Evolutionary conservation across 225 moss, liverwort and hornwort species (phyloP).

Genomic region (Pleurozium schreberi): DNA sequence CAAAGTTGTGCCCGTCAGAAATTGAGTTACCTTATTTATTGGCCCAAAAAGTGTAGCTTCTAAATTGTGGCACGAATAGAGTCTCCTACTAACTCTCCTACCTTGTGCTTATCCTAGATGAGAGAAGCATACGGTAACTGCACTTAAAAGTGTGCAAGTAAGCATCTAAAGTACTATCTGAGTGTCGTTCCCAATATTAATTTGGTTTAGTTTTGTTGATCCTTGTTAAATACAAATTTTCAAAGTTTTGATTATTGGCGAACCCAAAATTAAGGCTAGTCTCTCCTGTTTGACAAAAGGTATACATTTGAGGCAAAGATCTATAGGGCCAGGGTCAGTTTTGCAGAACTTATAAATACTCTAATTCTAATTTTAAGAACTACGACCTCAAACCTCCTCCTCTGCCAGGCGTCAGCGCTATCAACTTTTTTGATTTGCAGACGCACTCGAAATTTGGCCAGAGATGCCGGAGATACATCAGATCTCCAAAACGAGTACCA

Average conservation of each 20-base stretch:
- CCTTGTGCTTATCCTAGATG: not conserved
- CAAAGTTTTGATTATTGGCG: not conserved
- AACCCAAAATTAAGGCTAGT: no score
- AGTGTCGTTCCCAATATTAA: not conserved
- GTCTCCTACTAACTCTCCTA: no score
- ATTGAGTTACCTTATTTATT: no score
- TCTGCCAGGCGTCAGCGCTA: not conserved
- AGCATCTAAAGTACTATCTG: not conserved
- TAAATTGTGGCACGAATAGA: no score
- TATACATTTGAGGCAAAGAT: not conserved
- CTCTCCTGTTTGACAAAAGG: not conserved
- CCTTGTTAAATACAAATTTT: not conserved
- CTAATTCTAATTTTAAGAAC: not conserved
- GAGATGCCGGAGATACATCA: not conserved
- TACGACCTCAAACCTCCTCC: not conserved
- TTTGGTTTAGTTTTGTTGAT: not conserved
- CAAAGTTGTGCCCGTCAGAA: no score
- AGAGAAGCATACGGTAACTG: not conserved
- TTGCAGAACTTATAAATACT: not conserved
- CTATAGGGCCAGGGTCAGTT: not conserved
- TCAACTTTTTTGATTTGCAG: not conserved
- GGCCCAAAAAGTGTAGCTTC: not conserved
- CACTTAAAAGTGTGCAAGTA: not conserved
- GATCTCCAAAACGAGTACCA: not conserved
- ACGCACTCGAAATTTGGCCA: not conserved